Base-by-base conservation (phyloP, 192 early-diverging fungal genomes). In the Podila minutissima region DNA sequence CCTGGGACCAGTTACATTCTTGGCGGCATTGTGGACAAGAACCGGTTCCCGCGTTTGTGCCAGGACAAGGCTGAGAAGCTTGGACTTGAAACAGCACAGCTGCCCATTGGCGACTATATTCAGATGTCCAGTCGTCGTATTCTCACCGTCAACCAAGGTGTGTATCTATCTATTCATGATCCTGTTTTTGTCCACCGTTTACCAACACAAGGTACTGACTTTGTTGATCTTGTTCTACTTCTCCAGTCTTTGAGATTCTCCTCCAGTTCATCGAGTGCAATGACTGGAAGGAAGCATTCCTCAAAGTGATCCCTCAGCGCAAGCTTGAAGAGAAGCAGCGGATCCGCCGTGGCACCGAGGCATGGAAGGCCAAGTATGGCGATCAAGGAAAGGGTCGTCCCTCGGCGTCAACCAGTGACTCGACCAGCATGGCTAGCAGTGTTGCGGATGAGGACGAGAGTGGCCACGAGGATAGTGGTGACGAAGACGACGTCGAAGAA, bases 21-120 rank as follows among this genome's bases (percentile, higher is more conserved):
- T 75, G 98, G 98, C 38, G 96, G 96, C 0, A 89, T 99, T 58
- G 98, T 99, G 1, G 98, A 99, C 72, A 94, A 94, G 74, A 99
- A 99, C 71, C 84, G 97, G 48, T 62, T 32, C 50, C 69, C 91
- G 71, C 71, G 84, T 15, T 74, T 98, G 48, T 97, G 96, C 60
- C 90, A 92, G 33, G 82, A 94, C 26, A 93, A 94, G 79, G 97
- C 98, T 2, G 74, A 88, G 62, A 74, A 89, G 37, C 89, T 89
- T 64, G 93, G 94, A 31, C 91, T 97, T 22, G 74, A 82, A 0
- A 91, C 92, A 11, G 96, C 89, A 29, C 88, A 90, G 72, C 87
- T 99, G 62, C 97, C 97, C 1, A 96, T 99, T 69, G 92, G 89
- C 7, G 86, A 96, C 38, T 95, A 94, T 74, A 86, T 99, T 48